Base-by-base conservation (phyloP, 2,329 filamentous ascomycete genomes). In the Fusarium xylarioides region DNA sequence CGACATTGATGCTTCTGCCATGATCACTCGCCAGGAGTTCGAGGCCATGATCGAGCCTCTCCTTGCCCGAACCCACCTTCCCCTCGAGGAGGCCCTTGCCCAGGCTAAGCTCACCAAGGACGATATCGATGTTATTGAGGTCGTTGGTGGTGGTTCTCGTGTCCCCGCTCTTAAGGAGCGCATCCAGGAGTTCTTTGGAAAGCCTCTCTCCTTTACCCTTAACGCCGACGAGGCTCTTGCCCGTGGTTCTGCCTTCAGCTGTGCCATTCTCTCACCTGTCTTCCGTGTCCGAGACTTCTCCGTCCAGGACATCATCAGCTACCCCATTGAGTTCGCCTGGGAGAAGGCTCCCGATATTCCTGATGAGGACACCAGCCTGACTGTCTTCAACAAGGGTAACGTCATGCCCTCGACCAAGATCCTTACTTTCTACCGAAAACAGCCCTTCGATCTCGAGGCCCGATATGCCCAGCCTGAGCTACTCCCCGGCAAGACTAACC, bases 231-330 rank as follows among this genome's bases (percentile, higher is more conserved):
- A 99, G 88, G 96, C 96, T 75, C 91, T 98, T 77, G 95, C 96
- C 71, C 93, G 96, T 82, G 96, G 96, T 71, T 97, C 94, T 82
- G 95, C 96, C 69, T 99, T 99, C 87, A 95, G 93, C 89, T 98
- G 96, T 83, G 96, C 96, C 79, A 98, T 98, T 77, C 91, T 98
- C 63, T 98, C 96, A 0, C 96, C 96, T 50, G 93, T 97, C 76
- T 98, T 99, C 92, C 95, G 95, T 82, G 96, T 99, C 81, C 95
- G 96, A 80, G 96, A 99, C 87, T 99, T 99, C 85, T 91, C 95
- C 77, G 92, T 98, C 69, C 95, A 98, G 88, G 96, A 99, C 83
- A 95, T 98, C 79, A 94, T 97, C 85, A 94, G 92, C 87, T 99
- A 98, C 86, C 96, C 96, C 54, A 97, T 99, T 82, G 95, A 99